A percentile compares a stretch with the other conserved stretches of the same genome.
Evolutionary conservation across 1,284 basidiomycete species (phyloP).

Genomic region (Cutaneotrichosporon spelunceum): DNA sequence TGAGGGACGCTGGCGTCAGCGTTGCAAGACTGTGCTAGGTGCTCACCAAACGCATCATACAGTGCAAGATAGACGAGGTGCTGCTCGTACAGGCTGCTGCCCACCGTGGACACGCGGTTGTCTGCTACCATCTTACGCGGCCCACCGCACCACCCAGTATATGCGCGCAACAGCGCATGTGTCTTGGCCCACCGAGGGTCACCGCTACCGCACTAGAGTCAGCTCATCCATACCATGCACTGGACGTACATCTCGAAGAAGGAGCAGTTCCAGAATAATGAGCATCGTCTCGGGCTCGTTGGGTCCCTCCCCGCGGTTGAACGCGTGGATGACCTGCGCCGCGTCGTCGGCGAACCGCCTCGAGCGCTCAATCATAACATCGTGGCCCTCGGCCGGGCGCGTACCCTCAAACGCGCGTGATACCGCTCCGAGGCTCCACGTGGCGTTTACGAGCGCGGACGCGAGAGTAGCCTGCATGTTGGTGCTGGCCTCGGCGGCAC

Average conservation of each 20-base stretch:
- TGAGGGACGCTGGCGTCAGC: slow-evolving; percentile 11
- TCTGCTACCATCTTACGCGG: slow-evolving; percentile 12
- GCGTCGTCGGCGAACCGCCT: slow-evolving; percentile 12
- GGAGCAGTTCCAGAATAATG: slow-evolving; percentile 19
- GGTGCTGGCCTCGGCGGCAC: background rate
- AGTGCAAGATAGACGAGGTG: slow-evolving; percentile 19
- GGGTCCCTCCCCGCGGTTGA: slow-evolving; percentile 1
- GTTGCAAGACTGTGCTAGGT: background rate
- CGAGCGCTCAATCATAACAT: slow-evolving; percentile 13
- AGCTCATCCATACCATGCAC: background rate
- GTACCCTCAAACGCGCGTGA: slow-evolving; percentile 14
- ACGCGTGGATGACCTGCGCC: slow-evolving; percentile 8
- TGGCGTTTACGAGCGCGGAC: slow-evolving; percentile 15
- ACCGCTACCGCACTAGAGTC: slow-evolving; percentile 15
- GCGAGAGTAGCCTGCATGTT: slow-evolving; percentile 13
- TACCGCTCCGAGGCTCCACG: slow-evolving; percentile 16
- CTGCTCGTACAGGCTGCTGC: slow-evolving; percentile 17
- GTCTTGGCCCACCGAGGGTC: slow-evolving; percentile 19
- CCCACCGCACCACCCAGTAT: slow-evolving; percentile 15
- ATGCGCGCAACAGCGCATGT: slow-evolving; percentile 7
- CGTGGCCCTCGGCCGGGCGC: slow-evolving; percentile 4
- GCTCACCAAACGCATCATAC: slow-evolving; percentile 21
- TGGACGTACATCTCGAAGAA: slow-evolving; percentile 17
- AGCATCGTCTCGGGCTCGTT: slow-evolving; percentile 18
- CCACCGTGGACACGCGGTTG: background rate